Evolutionary conservation across 148 eudicot species (phyloP).

Genomic region (Vaccinium vitisidaea): DNA sequence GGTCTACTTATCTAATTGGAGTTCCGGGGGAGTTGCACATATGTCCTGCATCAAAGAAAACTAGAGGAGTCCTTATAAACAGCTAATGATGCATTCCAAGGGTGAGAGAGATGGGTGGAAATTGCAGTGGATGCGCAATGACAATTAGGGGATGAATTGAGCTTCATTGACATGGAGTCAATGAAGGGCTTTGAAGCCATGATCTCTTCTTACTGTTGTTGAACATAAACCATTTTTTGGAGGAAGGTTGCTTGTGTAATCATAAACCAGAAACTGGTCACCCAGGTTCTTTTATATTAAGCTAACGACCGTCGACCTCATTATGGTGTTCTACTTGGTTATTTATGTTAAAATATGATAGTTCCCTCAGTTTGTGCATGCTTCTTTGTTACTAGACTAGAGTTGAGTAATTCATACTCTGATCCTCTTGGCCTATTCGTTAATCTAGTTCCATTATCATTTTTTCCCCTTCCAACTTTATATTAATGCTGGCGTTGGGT

Average conservation of each 20-base stretch:
- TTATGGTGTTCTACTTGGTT: not conserved
- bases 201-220: not conserved
- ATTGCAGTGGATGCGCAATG: not conserved
- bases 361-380: not conserved
- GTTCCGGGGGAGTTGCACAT: not conserved
- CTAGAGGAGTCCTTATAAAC: not conserved
- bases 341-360: not conserved
- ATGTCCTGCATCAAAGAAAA: not conserved
- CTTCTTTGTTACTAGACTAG: conserved; percentile 2
- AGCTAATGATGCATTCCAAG: not conserved
- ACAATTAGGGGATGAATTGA: not conserved
- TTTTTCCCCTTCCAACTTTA: not conserved
- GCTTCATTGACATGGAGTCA: not conserved
- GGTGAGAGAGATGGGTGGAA: not conserved
- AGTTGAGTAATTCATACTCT: not conserved
- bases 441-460: not conserved
- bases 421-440: not conserved
- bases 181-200: not conserved
- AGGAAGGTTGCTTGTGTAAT: not conserved
- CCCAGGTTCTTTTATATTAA: not conserved
- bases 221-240: not conserved
- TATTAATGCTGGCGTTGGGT: conserved; percentile 10
- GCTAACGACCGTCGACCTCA: not conserved
- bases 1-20: not conserved
- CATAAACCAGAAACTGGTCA: not conserved